phyloP scores from a whole-genome alignment of 2,329 filamentous ascomycete genomes.

The Xylariomycetidae sp. region DNA sequence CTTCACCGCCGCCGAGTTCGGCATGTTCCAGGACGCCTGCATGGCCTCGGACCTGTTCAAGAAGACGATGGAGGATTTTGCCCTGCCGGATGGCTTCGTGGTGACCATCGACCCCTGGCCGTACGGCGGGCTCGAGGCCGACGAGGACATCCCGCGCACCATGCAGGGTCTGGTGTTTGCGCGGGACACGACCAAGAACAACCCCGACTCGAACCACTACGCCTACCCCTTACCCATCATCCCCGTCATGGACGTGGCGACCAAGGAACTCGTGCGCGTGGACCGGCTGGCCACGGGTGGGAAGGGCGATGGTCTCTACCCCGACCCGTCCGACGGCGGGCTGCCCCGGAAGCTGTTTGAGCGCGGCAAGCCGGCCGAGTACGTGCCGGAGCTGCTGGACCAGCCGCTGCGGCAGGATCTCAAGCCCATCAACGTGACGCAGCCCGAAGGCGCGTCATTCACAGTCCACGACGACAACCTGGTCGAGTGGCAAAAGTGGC shows the following conservation, averaged over 20 bases:
- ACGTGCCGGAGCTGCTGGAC: constrained; percentile 45
- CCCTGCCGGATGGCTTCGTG: constrained; percentile 37
- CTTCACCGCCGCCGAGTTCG: constrained; percentile 34
- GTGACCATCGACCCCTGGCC: constrained; percentile 58
- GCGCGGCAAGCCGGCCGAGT: constrained; percentile 35
- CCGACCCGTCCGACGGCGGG: constrained; percentile 21
- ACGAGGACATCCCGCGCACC: constrained; percentile 34
- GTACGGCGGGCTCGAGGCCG: constrained; percentile 44
- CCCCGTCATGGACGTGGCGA: constrained; percentile 52
- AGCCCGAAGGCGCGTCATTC: constrained; percentile 39
- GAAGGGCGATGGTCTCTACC: constrained; percentile 37
- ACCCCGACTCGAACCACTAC: constrained; percentile 56
- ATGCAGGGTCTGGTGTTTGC: constrained; percentile 48
- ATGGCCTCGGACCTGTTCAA: constrained; percentile 39
- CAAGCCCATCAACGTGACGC: constrained; percentile 67
- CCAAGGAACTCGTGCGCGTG: constrained; percentile 48
- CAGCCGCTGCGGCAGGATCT: constrained; percentile 42
- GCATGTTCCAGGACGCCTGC: constrained; percentile 33
- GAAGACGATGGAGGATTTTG: constrained; percentile 40
- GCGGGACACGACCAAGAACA: constrained; percentile 33
- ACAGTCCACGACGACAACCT: constrained; percentile 23
- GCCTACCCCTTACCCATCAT: constrained; percentile 54
- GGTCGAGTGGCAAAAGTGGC: constrained; percentile 39
- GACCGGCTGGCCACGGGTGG: constrained; percentile 49
- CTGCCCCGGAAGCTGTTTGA: constrained; percentile 42